phyloP scores from a whole-genome alignment of 805 yeast species.

The Candida oleophila region DNA sequence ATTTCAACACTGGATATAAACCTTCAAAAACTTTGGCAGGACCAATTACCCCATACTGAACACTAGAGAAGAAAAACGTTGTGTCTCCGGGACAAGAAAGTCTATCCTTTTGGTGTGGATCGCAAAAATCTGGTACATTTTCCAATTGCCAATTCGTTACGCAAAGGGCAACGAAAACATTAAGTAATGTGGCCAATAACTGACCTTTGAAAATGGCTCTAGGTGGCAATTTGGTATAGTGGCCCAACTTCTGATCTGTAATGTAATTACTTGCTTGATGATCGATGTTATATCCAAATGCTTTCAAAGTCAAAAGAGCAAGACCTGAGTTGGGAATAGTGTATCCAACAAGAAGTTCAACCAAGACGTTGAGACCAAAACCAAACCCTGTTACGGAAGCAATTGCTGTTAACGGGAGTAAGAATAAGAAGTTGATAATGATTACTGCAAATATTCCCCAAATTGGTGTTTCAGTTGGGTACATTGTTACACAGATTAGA shows the following conservation, averaged over 20 bases:
- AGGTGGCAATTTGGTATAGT: conserved; percentile 65
- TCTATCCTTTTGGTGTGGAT: conserved; percentile 31
- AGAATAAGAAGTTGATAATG: conserved; percentile 49
- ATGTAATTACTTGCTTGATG: conserved; percentile 62
- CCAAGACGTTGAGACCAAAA: conserved; percentile 59
- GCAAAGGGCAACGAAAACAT: conserved; percentile 30
- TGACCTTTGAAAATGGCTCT: conserved; percentile 54
- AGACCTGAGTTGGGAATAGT: conserved; percentile 59
- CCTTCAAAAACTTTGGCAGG: conserved; percentile 60
- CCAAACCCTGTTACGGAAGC: conserved; percentile 61
- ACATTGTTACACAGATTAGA: conserved; percentile 42
- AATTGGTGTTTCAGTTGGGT: conserved; percentile 56
- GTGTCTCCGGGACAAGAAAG: conserved; percentile 44
- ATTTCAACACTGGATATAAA: conserved; percentile 52
- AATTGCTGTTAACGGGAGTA: conserved; percentile 62
- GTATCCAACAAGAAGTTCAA: conserved; percentile 65
- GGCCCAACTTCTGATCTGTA: conserved; percentile 43
- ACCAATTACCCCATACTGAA: conserved; percentile 57
- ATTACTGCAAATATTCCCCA: conserved; percentile 64
- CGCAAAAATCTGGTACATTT: conserved; percentile 35
- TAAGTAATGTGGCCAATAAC: conserved; percentile 34
- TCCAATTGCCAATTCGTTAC: conserved; percentile 42
- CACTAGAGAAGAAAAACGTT: conserved; percentile 51
- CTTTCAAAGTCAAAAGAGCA: conserved; percentile 52
- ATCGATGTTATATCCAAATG: conserved; percentile 55